phyloP scores from a whole-genome alignment of 176 grass and related monocot species.

The Rhynchospora breviuscula region DNA sequence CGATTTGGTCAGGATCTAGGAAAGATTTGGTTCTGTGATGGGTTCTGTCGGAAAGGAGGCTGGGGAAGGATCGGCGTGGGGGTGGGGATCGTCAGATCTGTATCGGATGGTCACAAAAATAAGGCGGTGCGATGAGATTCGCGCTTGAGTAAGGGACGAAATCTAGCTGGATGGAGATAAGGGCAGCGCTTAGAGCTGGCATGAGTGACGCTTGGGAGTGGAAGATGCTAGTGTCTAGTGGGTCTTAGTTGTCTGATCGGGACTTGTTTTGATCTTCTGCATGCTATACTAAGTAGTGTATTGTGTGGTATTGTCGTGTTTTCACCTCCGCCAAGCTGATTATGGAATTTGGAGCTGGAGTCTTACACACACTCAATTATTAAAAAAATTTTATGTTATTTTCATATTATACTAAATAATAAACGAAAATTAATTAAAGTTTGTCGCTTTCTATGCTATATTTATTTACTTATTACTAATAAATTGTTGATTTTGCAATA shows the following conservation, averaged over 20 bases:
- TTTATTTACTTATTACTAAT: too few species aligned
- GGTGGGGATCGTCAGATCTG: background rate
- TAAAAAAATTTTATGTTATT: too few species aligned
- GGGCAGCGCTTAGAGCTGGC: slow-evolving; percentile 13
- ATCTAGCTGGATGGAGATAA: slow-evolving; percentile 11
- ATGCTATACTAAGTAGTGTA: background rate
- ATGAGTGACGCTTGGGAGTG: slow-evolving; percentile 8
- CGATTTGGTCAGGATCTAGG: background rate
- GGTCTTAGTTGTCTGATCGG: slow-evolving; percentile 26
- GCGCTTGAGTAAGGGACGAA: background rate
- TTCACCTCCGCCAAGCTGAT: too few species aligned
- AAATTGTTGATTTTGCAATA: too few species aligned
- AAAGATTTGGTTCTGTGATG: background rate
- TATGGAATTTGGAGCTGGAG: too few species aligned
- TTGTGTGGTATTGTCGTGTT: background rate
- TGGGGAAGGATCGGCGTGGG: background rate
- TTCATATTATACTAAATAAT: too few species aligned
- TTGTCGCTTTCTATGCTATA: too few species aligned
- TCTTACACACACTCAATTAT: too few species aligned
- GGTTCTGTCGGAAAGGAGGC: background rate
- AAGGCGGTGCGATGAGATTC: slow-evolving; percentile 6
- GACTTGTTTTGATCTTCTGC: slow-evolving; percentile 14
- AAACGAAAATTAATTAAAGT: too few species aligned
- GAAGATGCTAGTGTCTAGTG: slow-evolving; percentile 19
- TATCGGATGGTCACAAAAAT: background rate